phyloP scores from a whole-genome alignment of 1,284 basidiomycete genomes.

The Anthracocystis panici-leucophaei region DNA sequence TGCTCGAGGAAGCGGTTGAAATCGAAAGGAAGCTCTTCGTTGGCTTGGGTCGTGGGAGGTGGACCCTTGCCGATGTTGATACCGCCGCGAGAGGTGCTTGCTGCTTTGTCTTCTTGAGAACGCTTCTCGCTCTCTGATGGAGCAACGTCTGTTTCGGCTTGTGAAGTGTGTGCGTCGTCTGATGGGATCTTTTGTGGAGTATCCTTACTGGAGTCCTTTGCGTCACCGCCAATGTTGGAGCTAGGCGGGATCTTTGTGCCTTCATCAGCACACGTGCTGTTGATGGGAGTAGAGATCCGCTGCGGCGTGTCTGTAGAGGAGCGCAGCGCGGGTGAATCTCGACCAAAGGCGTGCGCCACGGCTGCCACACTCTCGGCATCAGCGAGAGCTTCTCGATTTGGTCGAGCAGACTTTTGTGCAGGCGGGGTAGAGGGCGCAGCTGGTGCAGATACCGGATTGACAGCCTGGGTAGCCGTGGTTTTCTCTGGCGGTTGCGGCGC shows the following conservation, averaged over 20 bases:
- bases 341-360: conserved; percentile 54
- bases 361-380: conserved; percentile 50
- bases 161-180: background rate
- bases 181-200: background rate
- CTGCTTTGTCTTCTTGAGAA: background rate
- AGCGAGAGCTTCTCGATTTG: conserved; percentile 34
- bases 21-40: conserved; percentile 65
- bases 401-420: conserved; percentile 3
- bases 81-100: conserved; percentile 19
- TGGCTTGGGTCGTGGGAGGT: conserved; percentile 51
- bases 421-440: conserved; percentile 12
- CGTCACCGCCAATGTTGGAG: background rate
- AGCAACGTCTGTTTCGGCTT: background rate
- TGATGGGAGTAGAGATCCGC: conserved; percentile 21
- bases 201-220: conserved; percentile 1
- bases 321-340: conserved; percentile 40
- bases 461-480: background rate
- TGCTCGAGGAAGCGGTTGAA: conserved; percentile 69
- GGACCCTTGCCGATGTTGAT: conserved; percentile 61
- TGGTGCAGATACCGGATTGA: background rate
- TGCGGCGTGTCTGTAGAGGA: conserved; percentile 29
- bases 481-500: conserved; percentile 21
- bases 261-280: background rate
- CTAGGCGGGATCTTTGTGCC: conserved; percentile 3
- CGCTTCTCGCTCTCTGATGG: conserved; percentile 2